These are phyloP conservation scores for Tilletia walkeri DNA, from an alignment of 1,284 basidiomycete genomes.

Conservation along the genomic window DNA sequence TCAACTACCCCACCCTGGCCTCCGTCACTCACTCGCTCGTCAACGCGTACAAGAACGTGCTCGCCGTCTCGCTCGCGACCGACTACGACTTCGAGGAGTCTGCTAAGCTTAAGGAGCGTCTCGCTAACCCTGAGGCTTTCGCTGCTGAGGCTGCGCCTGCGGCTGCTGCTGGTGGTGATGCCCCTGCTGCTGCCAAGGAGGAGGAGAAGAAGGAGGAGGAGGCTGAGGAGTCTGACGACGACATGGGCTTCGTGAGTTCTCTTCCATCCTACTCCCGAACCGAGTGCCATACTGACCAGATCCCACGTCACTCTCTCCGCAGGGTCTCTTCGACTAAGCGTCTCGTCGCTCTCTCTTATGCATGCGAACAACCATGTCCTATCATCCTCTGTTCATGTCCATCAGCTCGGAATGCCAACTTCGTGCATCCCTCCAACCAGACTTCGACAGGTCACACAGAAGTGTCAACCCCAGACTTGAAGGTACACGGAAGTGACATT, in stretches of 20 bases:
- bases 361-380: no score
- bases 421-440: no score
- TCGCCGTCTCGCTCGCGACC: constrained; percentile 80
- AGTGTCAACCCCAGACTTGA: no score
- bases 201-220: constrained; percentile 63
- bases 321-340: constrained; percentile 78
- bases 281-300: not conserved
- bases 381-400: no score
- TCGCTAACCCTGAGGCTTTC: constrained; percentile 95
- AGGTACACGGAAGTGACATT: no score
- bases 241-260: constrained; percentile 47
- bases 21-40: constrained; percentile 91
- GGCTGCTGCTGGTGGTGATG: constrained; percentile 62
- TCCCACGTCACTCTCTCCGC: not conserved
- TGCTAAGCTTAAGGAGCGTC: constrained; percentile 89
- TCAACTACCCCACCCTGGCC: constrained; percentile 92
- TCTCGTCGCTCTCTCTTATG: no score
- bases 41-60: constrained; percentile 98
- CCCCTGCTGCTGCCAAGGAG: constrained; percentile 60
- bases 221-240: constrained; percentile 57
- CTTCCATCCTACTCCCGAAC: not conserved
- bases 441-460: no score
- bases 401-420: no score
- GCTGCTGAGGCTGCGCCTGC: constrained; percentile 73
- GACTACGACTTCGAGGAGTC: constrained; percentile 93